Base-by-base conservation (phyloP, 31 red algal genomes). In the Bonnemaisonia californica region DNA sequence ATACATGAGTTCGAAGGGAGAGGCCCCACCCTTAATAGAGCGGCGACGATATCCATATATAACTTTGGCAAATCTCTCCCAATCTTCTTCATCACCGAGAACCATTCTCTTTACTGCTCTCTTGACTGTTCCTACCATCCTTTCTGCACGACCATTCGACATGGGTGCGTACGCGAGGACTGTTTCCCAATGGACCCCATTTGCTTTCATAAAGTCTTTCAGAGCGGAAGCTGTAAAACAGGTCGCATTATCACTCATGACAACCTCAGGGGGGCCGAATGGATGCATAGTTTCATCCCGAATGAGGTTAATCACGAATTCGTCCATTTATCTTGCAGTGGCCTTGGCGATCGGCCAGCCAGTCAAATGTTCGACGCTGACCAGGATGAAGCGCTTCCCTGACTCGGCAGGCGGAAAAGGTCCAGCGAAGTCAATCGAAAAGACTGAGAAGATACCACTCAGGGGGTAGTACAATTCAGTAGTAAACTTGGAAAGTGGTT, bases 121-220 rank as follows among this genome's bases (percentile, higher is more conserved):
- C 22, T 74, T 74, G 23, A 74, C 3, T 5, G 16, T 74, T 7
- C 70, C 70, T 47, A 74, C 39, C 32, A 74, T 74, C 19, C 38
- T 2, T 3, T 74, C 70, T 56, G 70, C 70, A 2, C 70, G 23
- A 3, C 70, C 38, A 41, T 74, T 74, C 18, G 32, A 39, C 41
- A 74, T 74, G 37, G 32, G 70, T 16, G 70, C 70, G 38, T 74
- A 74, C 2, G 70, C 4, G 26, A 74, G 70, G 21, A 74, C 70
- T 4, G 32, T 47, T 2, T 3, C 51, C 70, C 47, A 74, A 11
- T 48, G 3, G 7, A 74, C 9, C 9, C 45, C 45, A 7, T 7
- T 11, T 27, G 4, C 70, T 4, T 74, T 74, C 28, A 38, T 30
- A 5, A 11, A 29, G n/a, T n/a, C 70, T 38, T 41, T 4, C 3